Base-by-base conservation (phyloP, 2,329 filamentous ascomycete genomes). In the Helotiales sp. region DNA sequence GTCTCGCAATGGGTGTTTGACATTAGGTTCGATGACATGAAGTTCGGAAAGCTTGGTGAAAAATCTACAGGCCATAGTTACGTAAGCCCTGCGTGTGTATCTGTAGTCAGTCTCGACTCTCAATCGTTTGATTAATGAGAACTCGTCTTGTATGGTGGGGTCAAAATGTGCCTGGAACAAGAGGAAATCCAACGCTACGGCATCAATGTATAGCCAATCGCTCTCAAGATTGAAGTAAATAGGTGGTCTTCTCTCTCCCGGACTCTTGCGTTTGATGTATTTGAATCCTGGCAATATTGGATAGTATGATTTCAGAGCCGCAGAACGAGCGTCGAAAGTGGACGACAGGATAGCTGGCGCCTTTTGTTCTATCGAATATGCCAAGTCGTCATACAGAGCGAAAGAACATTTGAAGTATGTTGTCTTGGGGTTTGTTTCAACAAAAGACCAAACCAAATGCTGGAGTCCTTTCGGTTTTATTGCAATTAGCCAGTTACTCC, bases 391-490 rank as follows among this genome's bases (percentile, higher is more conserved):
- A 25, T 6, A 7, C 25, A 44, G 15, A 38, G n/a, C 5, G 3
- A 8, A 22, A 25, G 42, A 24, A 31, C 5, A n/a, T n/a, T n/a
- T 31, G 3, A 55, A 22, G 12, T 19, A 46, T 12, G 52, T 19
- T 4, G 36, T 36, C 24, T 40, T 46, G 17, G 22, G 38, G 6
- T 51, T 33, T 4, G 52, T 46, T 8, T 38, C 15, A 1, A 44
- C 38, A 2, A 9, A 19, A 13, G 33, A 17, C 58, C 58, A 61
- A 15, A 61, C 51, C 52, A 49, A 40, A 12, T 55, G 33, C 17
- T 58, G 55, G 1, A 61, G 27, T 24, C 58, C 58, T 53, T 22
- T 52, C 2, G 58, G 58, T 13, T 52, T 59, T 5, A 1, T 6
- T 3, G 6, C 9, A n/a, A 22, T 29, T 9, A 29, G 36, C 25